Percentiles rank a stretch among this genome's conserved stretches.
Evolutionary conservation across 106 monocot species (phyloP).

Genomic region (Hemerocallis citrina): DNA sequence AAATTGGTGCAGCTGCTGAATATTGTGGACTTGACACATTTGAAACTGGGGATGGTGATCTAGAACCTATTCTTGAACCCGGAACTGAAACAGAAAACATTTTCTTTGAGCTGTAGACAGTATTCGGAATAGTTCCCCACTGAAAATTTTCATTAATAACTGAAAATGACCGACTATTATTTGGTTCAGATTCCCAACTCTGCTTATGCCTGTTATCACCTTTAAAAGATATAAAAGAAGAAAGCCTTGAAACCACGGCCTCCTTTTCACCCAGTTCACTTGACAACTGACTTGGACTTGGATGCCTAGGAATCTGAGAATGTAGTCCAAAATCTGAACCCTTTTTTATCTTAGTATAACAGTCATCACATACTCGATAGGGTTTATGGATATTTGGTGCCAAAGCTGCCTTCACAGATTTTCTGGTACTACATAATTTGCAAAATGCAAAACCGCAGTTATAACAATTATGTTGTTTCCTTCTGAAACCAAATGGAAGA

Average conservation of each 20-base stretch:
- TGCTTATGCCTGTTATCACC: conserved; percentile 18
- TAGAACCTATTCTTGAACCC: conserved; percentile 28
- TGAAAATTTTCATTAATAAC: conserved; percentile 4
- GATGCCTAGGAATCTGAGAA: conserved; percentile 27
- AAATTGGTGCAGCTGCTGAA: conserved; percentile 7
- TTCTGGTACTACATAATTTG: conserved; percentile 35
- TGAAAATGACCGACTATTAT: conserved; percentile 5
- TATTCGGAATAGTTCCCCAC: conserved; percentile 16
- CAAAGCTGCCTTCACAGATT: conserved; percentile 32
- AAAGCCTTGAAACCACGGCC: conserved; percentile 16
- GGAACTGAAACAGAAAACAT: conserved; percentile 35
- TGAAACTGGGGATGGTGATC: conserved; percentile 44
- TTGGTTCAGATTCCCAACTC: conserved; percentile 13
- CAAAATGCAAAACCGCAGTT: conserved; percentile 47
- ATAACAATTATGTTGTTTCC: conserved; percentile 45
- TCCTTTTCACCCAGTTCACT: conserved; percentile 31
- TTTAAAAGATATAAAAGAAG: conserved; percentile 27
- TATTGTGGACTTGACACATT: conserved; percentile 30
- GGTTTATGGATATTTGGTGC: conserved; percentile 40
- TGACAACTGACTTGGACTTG: conserved; percentile 23
- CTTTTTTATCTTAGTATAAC: conserved; percentile 39
- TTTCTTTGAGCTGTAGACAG: conserved; percentile 19
- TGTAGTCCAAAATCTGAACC: conserved; percentile 10
- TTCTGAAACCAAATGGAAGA: conserved; percentile 38
- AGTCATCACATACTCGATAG: conserved; percentile 47